phyloP scores from a whole-genome alignment of 345 rosid species.

The Gossypium arboreum region DNA sequence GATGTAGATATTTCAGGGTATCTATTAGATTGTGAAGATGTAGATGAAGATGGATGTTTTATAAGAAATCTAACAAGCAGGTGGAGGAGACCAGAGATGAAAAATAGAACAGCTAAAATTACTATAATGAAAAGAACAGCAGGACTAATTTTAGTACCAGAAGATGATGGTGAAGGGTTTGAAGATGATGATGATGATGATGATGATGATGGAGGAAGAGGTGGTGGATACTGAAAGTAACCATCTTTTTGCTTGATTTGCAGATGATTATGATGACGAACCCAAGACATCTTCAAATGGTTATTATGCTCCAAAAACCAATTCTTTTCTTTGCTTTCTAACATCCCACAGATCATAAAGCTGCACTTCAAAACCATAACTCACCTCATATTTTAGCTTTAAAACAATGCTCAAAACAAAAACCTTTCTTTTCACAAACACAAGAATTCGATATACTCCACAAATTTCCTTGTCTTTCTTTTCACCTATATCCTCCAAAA shows the following conservation, averaged over 20 bases:
- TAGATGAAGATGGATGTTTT: conserved; percentile 57
- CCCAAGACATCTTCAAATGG: conserved; percentile 51
- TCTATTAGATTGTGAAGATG: conserved; percentile 56
- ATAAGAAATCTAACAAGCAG: conserved; percentile 79
- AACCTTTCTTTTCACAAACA: conserved; percentile 2
- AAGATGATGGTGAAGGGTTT: conserved; percentile 36
- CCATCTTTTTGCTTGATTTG: conserved; percentile 55
- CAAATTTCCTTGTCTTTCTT: conserved; percentile 7
- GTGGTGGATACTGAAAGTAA: conserved; percentile 50
- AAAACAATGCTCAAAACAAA: conserved; percentile 4
- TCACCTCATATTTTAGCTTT: conserved; percentile 8
- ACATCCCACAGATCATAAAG: conserved; percentile 30
- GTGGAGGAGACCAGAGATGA: conserved; percentile 83
- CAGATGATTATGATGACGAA: conserved; percentile 24
- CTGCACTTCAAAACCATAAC: conserved; percentile 27
- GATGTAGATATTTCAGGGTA: conserved; percentile 63
- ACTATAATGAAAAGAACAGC: conserved; percentile 78
- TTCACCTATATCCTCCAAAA: not conserved
- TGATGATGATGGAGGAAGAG: conserved; percentile 22
- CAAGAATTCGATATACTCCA: not conserved
- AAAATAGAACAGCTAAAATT: conserved; percentile 75
- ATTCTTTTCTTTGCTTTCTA: conserved; percentile 26
- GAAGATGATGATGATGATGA: conserved; percentile 29
- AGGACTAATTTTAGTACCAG: conserved; percentile 72
- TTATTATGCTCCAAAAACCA: conserved; percentile 28